A percentile compares a stretch with the other conserved stretches of the same genome.
Conservation (phyloP, 495 filamentous ascomycete genomes). For the Aspergillus avenaceus region DNA sequence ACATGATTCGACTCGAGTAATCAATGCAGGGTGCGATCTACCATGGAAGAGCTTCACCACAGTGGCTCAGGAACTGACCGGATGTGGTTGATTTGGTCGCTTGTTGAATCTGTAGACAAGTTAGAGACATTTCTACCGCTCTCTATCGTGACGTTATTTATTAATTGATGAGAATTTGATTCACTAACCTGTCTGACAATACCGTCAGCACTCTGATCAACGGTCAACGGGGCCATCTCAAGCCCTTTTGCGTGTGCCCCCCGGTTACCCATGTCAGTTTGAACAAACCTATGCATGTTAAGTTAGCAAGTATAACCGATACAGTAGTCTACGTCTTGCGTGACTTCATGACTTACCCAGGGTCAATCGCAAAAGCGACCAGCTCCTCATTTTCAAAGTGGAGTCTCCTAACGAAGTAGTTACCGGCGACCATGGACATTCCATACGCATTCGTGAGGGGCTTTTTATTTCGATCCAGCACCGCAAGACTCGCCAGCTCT, state of each 20-base stretch:
- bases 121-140: not conserved
- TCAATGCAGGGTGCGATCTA: not conserved
- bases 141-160: not conserved
- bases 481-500: conserved; percentile 21
- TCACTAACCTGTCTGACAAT: not conserved
- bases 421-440: conserved; percentile 33
- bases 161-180: not conserved
- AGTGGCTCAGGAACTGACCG: not conserved
- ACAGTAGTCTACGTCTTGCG: not conserved
- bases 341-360: conserved; percentile 26
- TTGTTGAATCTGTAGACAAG: not conserved
- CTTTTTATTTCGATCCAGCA: conserved; percentile 16
- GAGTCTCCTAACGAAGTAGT: conserved; percentile 35
- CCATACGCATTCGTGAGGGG: conserved; percentile 28
- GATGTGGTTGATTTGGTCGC: not conserved
- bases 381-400: conserved; percentile 32
- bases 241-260: conserved; percentile 11
- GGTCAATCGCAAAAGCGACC: conserved; percentile 28
- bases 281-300: too few relatives aligned
- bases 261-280: conserved; percentile 18
- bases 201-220: conserved; percentile 13
- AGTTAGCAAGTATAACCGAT: not conserved
- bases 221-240: conserved; percentile 14
- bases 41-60: not conserved
- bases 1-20: too few relatives aligned